phyloP scores from a whole-genome alignment of 1,284 basidiomycete species.

The Porogramme epimiltina region DNA sequence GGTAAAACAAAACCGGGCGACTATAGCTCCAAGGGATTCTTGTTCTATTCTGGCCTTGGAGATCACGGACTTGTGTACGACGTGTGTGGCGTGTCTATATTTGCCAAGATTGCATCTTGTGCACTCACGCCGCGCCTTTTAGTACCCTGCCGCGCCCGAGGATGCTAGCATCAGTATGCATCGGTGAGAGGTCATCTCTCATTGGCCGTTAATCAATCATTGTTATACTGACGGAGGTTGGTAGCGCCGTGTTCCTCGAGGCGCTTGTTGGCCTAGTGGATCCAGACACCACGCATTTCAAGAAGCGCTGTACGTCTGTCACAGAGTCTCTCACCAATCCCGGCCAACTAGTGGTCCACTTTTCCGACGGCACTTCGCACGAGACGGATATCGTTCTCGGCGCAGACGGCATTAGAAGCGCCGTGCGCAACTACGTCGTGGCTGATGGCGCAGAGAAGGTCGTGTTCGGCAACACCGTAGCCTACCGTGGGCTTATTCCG shows the following conservation, averaged over 20 bases:
- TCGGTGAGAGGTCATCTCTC: constrained; percentile 23
- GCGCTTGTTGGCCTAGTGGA: constrained; percentile 49
- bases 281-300: constrained; percentile 44
- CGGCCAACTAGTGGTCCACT: constrained; percentile 37
- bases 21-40: constrained; percentile 37
- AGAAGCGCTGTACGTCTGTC: constrained; percentile 49
- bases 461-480: constrained; percentile 46
- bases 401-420: constrained; percentile 54
- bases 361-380: constrained; percentile 47
- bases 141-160: constrained; percentile 14
- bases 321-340: constrained; percentile 24
- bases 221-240: no score
- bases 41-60: constrained; percentile 43
- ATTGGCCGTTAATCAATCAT: neutral
- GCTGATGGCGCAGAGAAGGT: constrained; percentile 26
- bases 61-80: constrained; percentile 48
- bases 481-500: constrained; percentile 49
- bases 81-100: constrained; percentile 33
- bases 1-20: constrained; percentile 35
- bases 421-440: constrained; percentile 40
- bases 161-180: constrained; percentile 36
- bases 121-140: neutral
- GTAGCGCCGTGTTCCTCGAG: constrained; percentile 50
- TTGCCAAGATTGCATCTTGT: neutral
- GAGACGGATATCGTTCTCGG: constrained; percentile 55